Evolutionary conservation across 2,329 filamentous ascomycete genomes (phyloP).

Genomic region (Penicillium griseofulvum): DNA sequence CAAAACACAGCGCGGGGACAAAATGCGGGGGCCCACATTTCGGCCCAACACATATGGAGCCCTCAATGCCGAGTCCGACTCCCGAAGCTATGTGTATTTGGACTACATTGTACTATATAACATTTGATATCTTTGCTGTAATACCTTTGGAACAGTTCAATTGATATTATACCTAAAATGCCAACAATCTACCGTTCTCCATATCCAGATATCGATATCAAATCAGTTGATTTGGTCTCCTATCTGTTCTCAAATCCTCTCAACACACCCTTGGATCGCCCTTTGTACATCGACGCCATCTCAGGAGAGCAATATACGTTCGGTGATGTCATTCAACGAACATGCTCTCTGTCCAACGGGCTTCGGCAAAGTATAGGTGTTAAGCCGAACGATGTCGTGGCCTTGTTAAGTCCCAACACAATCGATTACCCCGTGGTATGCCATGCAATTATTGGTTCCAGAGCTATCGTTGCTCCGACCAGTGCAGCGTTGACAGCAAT

Average conservation of each 20-base stretch:
- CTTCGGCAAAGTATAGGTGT: conserved; percentile 17
- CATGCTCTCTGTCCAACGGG: conserved; percentile 15
- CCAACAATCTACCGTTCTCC: conserved; percentile 17
- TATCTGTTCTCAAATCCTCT: conserved; percentile 22
- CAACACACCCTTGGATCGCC: conserved; percentile 13
- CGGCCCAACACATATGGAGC: background rate
- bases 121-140: background rate
- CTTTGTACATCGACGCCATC: conserved; percentile 14
- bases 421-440: conserved; percentile 21
- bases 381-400: conserved; percentile 14
- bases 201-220: conserved; percentile 17
- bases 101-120: background rate
- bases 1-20: background rate
- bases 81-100: background rate
- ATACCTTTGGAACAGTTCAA: no score
- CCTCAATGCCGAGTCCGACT: background rate
- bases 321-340: conserved; percentile 16
- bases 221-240: conserved; percentile 18
- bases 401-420: conserved; percentile 21
- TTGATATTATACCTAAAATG: conserved; percentile 4
- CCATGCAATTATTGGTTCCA: conserved; percentile 17
- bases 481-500: conserved; percentile 18
- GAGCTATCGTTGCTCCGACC: conserved; percentile 14
- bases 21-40: background rate
- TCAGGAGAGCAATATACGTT: conserved; percentile 18